Base-by-base conservation (phyloP, 2,329 filamentous ascomycete species). In the Pseudopyricularia cyperi region DNA sequence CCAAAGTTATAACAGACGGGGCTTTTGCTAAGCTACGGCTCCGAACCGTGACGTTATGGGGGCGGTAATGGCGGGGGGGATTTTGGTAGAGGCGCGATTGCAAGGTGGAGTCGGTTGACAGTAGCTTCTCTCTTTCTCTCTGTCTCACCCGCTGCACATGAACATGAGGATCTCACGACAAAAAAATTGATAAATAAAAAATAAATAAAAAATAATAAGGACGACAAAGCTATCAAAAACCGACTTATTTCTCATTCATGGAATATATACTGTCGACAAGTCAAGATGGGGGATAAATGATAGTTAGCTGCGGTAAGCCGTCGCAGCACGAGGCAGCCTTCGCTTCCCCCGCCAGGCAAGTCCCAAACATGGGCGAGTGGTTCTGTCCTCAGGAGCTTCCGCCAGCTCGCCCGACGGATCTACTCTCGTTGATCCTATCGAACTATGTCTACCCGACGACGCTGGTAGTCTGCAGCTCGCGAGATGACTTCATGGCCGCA, bases 381-480 rank as follows among this genome's bases (percentile, higher is more conserved):
- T 19, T 12, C 7, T 19, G 19, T 44, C 37, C 35, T 12, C 35
- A 26, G 12, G 68, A 80, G 42, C 65, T 82, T 52, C 67, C 76
- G 7, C 74, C 79, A 35, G 68, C 73, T 19, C 70, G 74, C 2
- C 80, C 76, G 5, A 73, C 75, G 8, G 74, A 83, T 59, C 71
- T 95, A 46, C 71, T 95, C 48, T 70, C 76, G 51, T 76, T 82
- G 62, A 66, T 91, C 51, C 66, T 91, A 51, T 65, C 75, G 4
- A 65, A 72, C 37, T 74, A 82, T 54, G 58, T 64, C 3, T 65
- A 77, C 52, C 78, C 79, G 2, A 84, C 82, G 1, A 85, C 80
- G 0, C 65, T 95, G 46, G 65, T 95, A 54, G 69, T 95, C 55
- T 89, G 88, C 65, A 80, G 76, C 15, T 72, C 79, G 0, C 79